Conservation (phyloP, 257 asterid genomes). For the Solanum rostratum region DNA sequence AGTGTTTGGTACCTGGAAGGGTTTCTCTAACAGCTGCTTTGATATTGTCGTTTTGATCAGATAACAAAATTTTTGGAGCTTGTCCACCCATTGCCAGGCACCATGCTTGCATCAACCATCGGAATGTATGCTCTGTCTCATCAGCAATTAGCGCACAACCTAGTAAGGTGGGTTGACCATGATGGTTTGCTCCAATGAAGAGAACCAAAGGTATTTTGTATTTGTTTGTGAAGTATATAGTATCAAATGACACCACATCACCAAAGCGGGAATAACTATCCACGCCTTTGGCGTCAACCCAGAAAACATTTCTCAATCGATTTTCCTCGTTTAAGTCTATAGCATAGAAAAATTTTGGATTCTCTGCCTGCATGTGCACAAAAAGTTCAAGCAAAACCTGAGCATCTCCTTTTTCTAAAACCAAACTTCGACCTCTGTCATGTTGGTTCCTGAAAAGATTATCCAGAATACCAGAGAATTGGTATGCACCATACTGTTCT, state of each 20-base stretch:
- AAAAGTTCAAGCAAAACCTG: slow-evolving; percentile 61
- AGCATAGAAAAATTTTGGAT: slow-evolving; percentile 65
- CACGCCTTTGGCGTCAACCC: slow-evolving; percentile 90
- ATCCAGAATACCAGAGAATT: slow-evolving; percentile 49
- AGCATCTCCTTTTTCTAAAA: slow-evolving; percentile 71
- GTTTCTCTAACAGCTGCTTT: slow-evolving; percentile 54
- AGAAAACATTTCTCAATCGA: slow-evolving; percentile 74
- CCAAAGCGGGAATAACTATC: slow-evolving; percentile 55
- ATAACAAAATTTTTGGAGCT: slow-evolving; percentile 54
- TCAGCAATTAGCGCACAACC: slow-evolving; percentile 91
- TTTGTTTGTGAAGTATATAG: slow-evolving; percentile 49
- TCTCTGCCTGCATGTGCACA: slow-evolving; percentile 69
- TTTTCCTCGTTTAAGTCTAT: slow-evolving; percentile 81
- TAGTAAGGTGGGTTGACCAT: slow-evolving; percentile 63
- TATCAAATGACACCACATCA: slow-evolving; percentile 73
- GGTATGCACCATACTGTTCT: slow-evolving; percentile 44
- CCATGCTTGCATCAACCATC: slow-evolving; percentile 85
- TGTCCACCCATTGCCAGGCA: slow-evolving; percentile 75
- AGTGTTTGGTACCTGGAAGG: slow-evolving; percentile 48
- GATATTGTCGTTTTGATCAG: slow-evolving; percentile 58
- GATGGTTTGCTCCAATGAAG: slow-evolving; percentile 84
- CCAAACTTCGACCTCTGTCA: slow-evolving; percentile 72
- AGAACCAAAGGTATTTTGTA: slow-evolving; percentile 66
- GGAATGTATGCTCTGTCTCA: slow-evolving; percentile 55
- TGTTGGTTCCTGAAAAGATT: slow-evolving; percentile 56